Conservation (phyloP, 495 filamentous ascomycete genomes). For the Neurospora sp. region DNA sequence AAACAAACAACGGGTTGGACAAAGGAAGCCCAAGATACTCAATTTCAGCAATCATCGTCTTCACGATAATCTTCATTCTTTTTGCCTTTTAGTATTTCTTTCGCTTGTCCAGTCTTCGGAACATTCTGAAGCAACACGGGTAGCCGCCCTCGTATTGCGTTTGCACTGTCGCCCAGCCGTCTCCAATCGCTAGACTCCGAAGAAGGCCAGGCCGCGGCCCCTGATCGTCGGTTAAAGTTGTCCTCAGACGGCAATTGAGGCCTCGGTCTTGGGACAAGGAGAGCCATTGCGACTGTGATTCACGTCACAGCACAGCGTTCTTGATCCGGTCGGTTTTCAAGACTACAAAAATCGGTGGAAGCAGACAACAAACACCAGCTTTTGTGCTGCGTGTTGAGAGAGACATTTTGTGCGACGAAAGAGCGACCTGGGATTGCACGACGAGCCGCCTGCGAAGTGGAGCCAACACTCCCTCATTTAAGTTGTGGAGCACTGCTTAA, state of each 20-base stretch:
- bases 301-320: background rate
- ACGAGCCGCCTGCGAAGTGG: background rate
- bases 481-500: background rate
- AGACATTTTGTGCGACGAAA: background rate
- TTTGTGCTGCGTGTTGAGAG: background rate
- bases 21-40: background rate
- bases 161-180: background rate
- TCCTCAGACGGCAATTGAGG: background rate
- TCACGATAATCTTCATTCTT: background rate
- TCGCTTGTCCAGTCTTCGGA: background rate
- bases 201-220: background rate
- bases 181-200: background rate
- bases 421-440: background rate
- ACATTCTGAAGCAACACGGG: background rate
- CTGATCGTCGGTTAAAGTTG: background rate
- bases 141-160: background rate
- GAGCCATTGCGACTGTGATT: background rate
- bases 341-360: background rate
- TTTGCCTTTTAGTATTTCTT: background rate
- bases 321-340: background rate
- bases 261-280: background rate
- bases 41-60: background rate
- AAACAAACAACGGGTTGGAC: background rate
- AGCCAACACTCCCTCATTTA: background rate
- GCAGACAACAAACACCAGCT: background rate